These are phyloP conservation scores for Coemansia sp. DNA, from an alignment of 192 early-diverging fungal species.

Conservation along the genomic window DNA sequence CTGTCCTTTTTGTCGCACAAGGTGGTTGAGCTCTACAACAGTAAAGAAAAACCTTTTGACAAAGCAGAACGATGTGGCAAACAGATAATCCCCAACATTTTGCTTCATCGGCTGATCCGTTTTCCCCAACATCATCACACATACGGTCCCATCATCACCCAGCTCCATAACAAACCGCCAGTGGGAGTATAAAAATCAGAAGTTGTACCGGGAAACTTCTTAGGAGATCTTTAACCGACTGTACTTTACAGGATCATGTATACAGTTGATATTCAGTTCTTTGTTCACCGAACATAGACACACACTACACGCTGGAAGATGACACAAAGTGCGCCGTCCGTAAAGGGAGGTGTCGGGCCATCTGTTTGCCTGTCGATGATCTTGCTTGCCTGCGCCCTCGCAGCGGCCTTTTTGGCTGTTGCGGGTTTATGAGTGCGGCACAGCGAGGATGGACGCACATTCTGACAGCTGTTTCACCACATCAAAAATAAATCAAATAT, in stretches of 20 bases:
- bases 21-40: too few relatives aligned
- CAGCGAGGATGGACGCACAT: constrained; percentile 54
- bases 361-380: constrained; percentile 33
- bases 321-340: constrained; percentile 50
- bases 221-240: constrained; percentile 38
- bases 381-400: constrained; percentile 51
- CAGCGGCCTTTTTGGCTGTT: constrained; percentile 8
- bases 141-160: neutral
- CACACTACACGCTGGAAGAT: constrained; percentile 53
- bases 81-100: neutral
- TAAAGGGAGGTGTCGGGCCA: constrained; percentile 48
- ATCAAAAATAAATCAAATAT: too few relatives aligned
- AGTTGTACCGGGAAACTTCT: neutral
- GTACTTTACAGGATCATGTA: constrained; percentile 59
- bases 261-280: constrained; percentile 58
- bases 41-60: too few relatives aligned
- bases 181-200: neutral
- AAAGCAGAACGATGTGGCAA: too few relatives aligned
- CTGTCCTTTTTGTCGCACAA: too few relatives aligned
- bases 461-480: constrained; percentile 43
- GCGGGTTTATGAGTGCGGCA: constrained; percentile 37
- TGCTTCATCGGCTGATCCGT: neutral
- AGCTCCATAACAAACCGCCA: neutral
- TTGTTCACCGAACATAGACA: constrained; percentile 57
- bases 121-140: neutral